These are phyloP conservation scores for Boletellus ananiceps DNA, from an alignment of 768 basidiomycete species.

Conservation along the genomic window DNA sequence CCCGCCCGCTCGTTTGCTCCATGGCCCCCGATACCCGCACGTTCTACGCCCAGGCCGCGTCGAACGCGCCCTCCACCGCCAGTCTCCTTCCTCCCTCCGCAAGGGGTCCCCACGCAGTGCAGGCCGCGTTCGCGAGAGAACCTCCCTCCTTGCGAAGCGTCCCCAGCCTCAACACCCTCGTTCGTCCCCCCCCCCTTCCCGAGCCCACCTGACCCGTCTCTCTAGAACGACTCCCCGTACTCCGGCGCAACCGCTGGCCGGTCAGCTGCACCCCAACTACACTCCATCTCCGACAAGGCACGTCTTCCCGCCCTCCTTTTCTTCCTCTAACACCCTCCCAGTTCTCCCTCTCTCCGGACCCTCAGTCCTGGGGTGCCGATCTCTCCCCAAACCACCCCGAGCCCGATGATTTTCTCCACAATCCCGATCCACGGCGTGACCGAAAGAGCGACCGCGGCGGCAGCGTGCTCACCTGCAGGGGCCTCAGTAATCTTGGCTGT, in stretches of 20 bases:
- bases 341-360: conserved; percentile 75
- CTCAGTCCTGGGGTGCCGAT: conserved; percentile 66
- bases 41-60: conserved; percentile 37
- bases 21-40: conserved; percentile 35
- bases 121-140: conserved; percentile 41
- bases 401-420: conserved; percentile 69
- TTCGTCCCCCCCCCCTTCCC: conserved; percentile 23
- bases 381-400: conserved; percentile 53
- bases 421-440: conserved; percentile 64
- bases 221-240: conserved; percentile 41
- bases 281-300: conserved; percentile 60
- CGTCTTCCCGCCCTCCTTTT: conserved; percentile 4
- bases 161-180: conserved; percentile 40
- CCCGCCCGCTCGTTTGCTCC: conserved; percentile 16
- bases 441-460: conserved; percentile 50
- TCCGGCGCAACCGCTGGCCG: conserved; percentile 30
- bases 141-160: conserved; percentile 35
- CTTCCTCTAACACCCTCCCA: conserved; percentile 23
- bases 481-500: conserved; percentile 69
- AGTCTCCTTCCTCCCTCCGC: conserved; percentile 44
- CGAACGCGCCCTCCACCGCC: conserved; percentile 46
- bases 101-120: conserved; percentile 30
- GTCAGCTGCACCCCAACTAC: conserved; percentile 24
- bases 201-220: background rate
- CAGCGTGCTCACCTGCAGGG: conserved; percentile 62